phyloP scores from a whole-genome alignment of 108 stramenopile genomes.

The Nannochloropsis gaditana region DNA sequence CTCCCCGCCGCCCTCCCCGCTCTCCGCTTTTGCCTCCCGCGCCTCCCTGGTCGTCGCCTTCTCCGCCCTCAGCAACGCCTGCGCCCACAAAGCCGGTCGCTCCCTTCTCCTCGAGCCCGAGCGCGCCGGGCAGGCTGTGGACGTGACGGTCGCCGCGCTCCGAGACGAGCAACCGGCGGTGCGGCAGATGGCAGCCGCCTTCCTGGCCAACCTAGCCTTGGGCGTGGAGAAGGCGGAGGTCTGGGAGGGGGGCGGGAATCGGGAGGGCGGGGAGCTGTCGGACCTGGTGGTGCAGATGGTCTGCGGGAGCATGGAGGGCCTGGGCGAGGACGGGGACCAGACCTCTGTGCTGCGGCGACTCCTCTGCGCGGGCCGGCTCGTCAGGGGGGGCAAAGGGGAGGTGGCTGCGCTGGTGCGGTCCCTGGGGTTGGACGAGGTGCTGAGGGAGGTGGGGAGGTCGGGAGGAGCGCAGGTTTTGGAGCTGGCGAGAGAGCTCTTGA shows the following conservation, averaged over 20 bases:
- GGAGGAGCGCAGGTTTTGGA: conserved; percentile 7
- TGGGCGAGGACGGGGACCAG: neutral
- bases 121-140: neutral
- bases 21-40: neutral
- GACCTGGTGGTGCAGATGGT: conserved; percentile 17
- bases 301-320: neutral
- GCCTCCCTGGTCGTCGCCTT: neutral
- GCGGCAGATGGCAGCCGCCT: neutral
- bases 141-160: neutral
- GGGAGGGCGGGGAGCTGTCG: neutral
- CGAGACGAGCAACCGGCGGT: neutral
- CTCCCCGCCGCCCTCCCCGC: neutral
- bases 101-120: neutral
- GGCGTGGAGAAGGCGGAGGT: neutral
- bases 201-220: conserved; percentile 8
- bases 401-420: neutral
- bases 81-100: neutral
- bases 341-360: neutral
- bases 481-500: neutral
- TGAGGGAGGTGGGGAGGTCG: conserved; percentile 11
- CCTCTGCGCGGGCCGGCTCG: neutral
- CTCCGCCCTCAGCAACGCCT: conserved; percentile 10
- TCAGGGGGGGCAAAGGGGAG: neutral
- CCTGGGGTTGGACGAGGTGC: neutral
- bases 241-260: neutral